phyloP scores from a whole-genome alignment of 1,284 basidiomycete genomes.

The Ganoderma lucidum region DNA sequence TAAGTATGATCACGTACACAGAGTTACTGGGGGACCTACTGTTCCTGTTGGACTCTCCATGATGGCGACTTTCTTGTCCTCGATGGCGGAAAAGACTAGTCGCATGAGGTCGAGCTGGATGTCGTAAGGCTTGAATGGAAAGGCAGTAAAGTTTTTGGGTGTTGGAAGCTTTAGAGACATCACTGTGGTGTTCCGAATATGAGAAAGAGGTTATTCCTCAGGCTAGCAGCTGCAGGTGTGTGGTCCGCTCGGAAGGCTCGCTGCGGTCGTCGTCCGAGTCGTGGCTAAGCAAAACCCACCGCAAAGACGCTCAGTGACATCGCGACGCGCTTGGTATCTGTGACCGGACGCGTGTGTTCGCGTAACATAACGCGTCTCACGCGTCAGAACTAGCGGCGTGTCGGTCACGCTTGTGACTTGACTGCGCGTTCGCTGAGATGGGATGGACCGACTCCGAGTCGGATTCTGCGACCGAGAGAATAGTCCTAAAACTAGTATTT shows the following conservation, averaged over 20 bases:
- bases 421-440: no score
- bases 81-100: constrained; percentile 85
- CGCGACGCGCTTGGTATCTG: not conserved
- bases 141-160: constrained; percentile 73
- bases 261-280: not conserved
- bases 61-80: constrained; percentile 79
- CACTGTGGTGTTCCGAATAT: not conserved
- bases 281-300: not conserved
- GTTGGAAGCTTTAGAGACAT: constrained; percentile 62
- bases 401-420: no score
- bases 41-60: constrained; percentile 90
- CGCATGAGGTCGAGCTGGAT: constrained; percentile 93
- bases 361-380: not conserved
- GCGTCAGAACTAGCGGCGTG: no score
- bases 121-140: constrained; percentile 88
- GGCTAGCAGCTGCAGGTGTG: no score
- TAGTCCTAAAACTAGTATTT: no score
- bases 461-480: no score
- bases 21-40: constrained; percentile 43
- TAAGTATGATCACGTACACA: not conserved
- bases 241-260: no score
- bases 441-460: no score
- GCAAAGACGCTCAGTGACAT: not conserved
- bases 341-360: not conserved
- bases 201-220: no score